These are phyloP conservation scores for Drosera spatulata DNA, from an alignment of 179 eudicot species.

Conservation along the genomic window DNA sequence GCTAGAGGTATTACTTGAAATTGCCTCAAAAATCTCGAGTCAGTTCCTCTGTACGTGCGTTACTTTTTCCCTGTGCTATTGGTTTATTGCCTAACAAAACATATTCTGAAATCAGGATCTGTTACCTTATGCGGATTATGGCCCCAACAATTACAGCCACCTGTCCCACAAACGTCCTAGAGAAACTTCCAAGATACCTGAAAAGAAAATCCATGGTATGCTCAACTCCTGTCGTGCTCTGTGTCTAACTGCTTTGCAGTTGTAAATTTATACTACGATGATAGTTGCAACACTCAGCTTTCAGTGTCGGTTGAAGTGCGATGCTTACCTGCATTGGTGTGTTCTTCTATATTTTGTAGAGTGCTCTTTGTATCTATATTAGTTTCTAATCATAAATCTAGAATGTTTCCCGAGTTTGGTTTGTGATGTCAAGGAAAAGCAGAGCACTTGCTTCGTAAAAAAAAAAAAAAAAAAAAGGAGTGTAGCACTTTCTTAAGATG, in stretches of 20 bases:
- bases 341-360: no score
- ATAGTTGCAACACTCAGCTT: no score
- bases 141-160: constrained; percentile 62
- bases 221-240: not conserved
- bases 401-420: no score
- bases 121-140: constrained; percentile 71
- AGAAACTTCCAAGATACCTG: constrained; percentile 43
- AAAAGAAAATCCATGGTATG: constrained; percentile 40
- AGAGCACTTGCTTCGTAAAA: no score
- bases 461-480: no score
- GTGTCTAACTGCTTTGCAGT: not conserved
- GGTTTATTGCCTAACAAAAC: not conserved
- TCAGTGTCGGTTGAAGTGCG: no score
- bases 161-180: constrained; percentile 87
- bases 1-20: constrained; percentile 53
- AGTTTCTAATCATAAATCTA: no score
- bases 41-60: not conserved
- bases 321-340: no score
- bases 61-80: not conserved
- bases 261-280: no score
- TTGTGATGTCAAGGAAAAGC: no score
- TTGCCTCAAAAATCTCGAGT: not conserved
- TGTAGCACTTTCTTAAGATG: no score
- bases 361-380: no score
- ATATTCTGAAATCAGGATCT: constrained; percentile 53